Conservation (phyloP, 2,329 filamentous ascomycete species). For the Akanthomyces uredinophilus region DNA sequence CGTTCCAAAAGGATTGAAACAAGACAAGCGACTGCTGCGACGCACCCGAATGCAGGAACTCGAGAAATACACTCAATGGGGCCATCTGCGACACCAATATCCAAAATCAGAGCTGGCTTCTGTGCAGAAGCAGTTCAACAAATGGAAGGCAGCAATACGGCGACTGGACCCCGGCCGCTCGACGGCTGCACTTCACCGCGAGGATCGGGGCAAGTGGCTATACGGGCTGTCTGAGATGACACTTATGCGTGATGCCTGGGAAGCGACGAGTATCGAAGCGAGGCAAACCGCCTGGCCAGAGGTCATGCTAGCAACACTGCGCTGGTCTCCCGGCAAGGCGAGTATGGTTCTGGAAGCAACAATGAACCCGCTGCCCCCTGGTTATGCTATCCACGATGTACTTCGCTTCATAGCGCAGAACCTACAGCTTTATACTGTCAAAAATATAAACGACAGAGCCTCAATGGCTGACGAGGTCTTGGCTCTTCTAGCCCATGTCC, state of each 20-base stretch:
- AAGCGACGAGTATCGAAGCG: conserved; percentile 21
- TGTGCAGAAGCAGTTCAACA: not conserved
- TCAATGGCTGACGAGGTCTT: conserved; percentile 27
- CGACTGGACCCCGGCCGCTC: not conserved
- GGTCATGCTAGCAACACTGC: conserved; percentile 33
- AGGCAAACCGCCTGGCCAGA: conserved; percentile 28
- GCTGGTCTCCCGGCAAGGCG: conserved; percentile 28
- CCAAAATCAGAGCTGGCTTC: not conserved
- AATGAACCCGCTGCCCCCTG: conserved; percentile 30
- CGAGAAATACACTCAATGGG: conserved; percentile 1
- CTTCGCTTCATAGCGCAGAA: conserved; percentile 27
- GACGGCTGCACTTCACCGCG: conserved; percentile 19
- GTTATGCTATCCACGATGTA: conserved; percentile 34
- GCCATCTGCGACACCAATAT: not conserved
- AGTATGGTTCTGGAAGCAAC: conserved; percentile 33
- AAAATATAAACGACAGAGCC: conserved; percentile 19
- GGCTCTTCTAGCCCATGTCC: conserved; percentile 24
- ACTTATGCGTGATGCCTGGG: conserved; percentile 32
- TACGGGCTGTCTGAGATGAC: conserved; percentile 25
- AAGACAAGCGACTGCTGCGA: not conserved
- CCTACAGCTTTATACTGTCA: conserved; percentile 18
- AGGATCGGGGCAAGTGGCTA: conserved; percentile 25
- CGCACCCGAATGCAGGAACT: not conserved
- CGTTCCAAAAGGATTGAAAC: not conserved
- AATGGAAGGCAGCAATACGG: not conserved